Evolutionary conservation across 169 alveolate species (phyloP).

Genomic region (Pseudocohnilembus persalinus): DNA sequence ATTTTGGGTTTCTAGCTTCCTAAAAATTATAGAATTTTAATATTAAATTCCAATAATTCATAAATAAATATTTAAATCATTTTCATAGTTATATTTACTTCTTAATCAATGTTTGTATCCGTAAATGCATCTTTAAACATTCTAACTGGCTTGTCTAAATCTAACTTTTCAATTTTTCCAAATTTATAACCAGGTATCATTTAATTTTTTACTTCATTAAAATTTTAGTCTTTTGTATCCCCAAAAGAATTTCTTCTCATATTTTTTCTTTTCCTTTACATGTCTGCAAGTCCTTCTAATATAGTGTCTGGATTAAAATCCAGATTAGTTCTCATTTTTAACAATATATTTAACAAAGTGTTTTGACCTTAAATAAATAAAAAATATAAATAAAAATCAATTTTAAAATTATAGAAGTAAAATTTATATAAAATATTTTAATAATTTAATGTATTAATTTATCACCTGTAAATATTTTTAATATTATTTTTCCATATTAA

Average conservation of each 20-base stretch:
- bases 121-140: background rate
- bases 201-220: conserved; percentile 11
- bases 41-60: background rate
- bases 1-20: conserved; percentile 32
- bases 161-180: conserved; percentile 10
- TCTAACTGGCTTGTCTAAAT: conserved; percentile 8
- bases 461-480: background rate
- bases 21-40: conserved; percentile 23
- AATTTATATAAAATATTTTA: too few species aligned
- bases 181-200: conserved; percentile 11
- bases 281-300: conserved; percentile 24
- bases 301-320: conserved; percentile 38
- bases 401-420: too few species aligned
- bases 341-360: conserved; percentile 26
- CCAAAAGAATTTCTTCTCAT: conserved; percentile 36
- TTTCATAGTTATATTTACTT: too few species aligned
- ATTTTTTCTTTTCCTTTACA: conserved; percentile 4
- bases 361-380: conserved; percentile 30
- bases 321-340: conserved; percentile 39
- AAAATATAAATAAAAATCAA: too few species aligned
- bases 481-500: background rate
- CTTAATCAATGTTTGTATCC: background rate
- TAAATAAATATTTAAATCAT: background rate
- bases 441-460: too few species aligned
- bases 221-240: conserved; percentile 10